Evolutionary conservation across 805 yeast genomes (phyloP).

Genomic region (Brettanomyces nanus): DNA sequence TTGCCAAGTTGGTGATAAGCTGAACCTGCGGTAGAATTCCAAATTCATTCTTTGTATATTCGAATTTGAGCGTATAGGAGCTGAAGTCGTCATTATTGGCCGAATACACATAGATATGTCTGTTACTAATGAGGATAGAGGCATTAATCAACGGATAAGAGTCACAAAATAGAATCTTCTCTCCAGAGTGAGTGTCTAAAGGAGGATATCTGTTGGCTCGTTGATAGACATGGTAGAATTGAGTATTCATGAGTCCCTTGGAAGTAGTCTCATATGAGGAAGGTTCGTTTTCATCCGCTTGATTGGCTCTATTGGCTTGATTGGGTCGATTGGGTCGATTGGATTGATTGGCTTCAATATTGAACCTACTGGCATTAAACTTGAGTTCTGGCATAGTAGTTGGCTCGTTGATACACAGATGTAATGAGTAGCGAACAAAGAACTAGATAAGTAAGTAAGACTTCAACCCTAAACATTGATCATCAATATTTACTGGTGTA

Average conservation of each 20-base stretch:
- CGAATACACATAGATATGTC: conserved; percentile 58
- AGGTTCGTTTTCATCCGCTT: background rate
- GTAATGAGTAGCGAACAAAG: too few relatives aligned
- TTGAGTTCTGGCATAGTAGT: background rate
- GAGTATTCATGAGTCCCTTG: background rate
- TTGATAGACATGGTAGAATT: background rate
- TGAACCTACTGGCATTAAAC: background rate
- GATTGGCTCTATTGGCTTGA: background rate
- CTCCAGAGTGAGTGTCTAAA: conserved; percentile 25
- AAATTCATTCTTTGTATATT: conserved; percentile 23
- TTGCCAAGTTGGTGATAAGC: conserved; percentile 51
- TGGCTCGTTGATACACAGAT: background rate
- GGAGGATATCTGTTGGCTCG: conserved; percentile 32
- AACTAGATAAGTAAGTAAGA: too few relatives aligned
- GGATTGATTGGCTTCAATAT: too few relatives aligned
- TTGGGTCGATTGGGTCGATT: too few relatives aligned
- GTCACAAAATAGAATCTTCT: conserved; percentile 11
- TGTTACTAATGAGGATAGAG: conserved; percentile 30
- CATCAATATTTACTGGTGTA: too few relatives aligned
- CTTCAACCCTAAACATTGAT: too few relatives aligned
- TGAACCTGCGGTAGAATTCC: conserved; percentile 43
- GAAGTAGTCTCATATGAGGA: background rate
- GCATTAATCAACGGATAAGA: conserved; percentile 20
- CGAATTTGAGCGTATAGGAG: conserved; percentile 52
- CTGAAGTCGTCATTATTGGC: conserved; percentile 52